Base-by-base conservation (phyloP, 352 stramenopile species). In the Pythium periplocum region DNA sequence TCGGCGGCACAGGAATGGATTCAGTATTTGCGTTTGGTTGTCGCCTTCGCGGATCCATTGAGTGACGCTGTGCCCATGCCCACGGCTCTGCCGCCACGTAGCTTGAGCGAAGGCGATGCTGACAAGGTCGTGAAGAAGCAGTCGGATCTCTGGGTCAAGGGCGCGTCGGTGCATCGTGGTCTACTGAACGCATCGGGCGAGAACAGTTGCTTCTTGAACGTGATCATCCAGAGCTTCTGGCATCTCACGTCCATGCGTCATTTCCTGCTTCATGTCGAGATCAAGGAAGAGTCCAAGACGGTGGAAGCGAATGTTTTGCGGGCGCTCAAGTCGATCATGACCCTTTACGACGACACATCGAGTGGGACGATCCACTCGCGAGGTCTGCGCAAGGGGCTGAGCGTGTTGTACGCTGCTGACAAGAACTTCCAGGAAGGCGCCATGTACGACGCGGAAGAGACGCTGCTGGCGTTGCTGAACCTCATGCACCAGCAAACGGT, bases 161-260 rank as follows among this genome's bases (percentile, higher is more conserved):
- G 83, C 42, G 80, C 79, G 11, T 91, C 80, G 0, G 81, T 93
- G 53, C 83, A 93, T 59, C 80, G 83, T 31, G 83, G 83, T 6
- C 60, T 93, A 38, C 59, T 91, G 6, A 93, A 93, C 47, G 45
- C 46, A 4, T 48, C 65, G 69, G 86, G 86, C 53, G 85, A 96
- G 59, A 96, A 96, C 59, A 95, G 90, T 59, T 96, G 86, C 65
- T 96, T 95, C 55, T 66, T 96, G 59, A 95, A 96, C 53, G 86
- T 96, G 3, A 71, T 96, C 35, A 92, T 96, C 54, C 86, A 96
- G 66, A 95, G 83, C 66, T 93, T 96, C 57, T 96, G 86, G 86
- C 85, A 95, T 57, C 77, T 96, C 55, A 87, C 81, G 26, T 87
- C 79, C 17, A 91, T 96, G 71, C 79, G 86, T 6, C 83, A 90